A percentile compares a stretch with the other conserved stretches of the same genome.
Evolutionary conservation across 495 filamentous ascomycete species (phyloP).

Genomic region (Lasiosphaeria ovina): DNA sequence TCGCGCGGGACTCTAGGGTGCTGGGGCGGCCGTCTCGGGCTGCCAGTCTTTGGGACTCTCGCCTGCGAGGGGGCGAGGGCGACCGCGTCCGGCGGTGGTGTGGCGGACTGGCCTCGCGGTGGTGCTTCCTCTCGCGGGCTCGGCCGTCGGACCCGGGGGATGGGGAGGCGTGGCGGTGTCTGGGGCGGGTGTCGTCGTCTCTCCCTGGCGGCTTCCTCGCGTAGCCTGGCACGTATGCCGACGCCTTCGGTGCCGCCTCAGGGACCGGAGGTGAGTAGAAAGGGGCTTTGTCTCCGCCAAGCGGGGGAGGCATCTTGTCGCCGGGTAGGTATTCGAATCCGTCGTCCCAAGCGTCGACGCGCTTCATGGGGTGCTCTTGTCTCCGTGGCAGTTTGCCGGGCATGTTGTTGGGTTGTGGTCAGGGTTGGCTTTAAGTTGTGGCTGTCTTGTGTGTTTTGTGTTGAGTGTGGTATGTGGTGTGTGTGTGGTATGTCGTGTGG

Average conservation of each 20-base stretch:
- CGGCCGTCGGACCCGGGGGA: not conserved
- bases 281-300: not conserved
- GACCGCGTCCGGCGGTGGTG: not conserved
- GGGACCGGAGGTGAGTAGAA: slow-evolving; percentile 10
- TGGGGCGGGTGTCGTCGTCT: slow-evolving; percentile 4
- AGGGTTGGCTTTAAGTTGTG: slow-evolving; percentile 3
- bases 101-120: not conserved
- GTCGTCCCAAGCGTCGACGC: slow-evolving; percentile 30
- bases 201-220: not conserved
- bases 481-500: no score
- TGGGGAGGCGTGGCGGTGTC: not conserved
- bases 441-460: not conserved
- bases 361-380: slow-evolving; percentile 21
- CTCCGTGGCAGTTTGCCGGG: slow-evolving; percentile 1
- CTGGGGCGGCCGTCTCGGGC: not conserved
- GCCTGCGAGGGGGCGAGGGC: slow-evolving; percentile 5
- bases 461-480: no score
- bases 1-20: not conserved
- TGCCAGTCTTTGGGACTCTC: not conserved
- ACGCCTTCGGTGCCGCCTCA: not conserved
- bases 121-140: not conserved
- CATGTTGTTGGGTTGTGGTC: slow-evolving; percentile 10
- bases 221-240: slow-evolving; percentile 7
- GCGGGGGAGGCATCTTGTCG: slow-evolving; percentile 9
- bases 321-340: slow-evolving; percentile 20